Percentiles rank a stretch among this genome's conserved stretches.
phyloP scores from a whole-genome alignment of 176 grass and related monocot genomes.

The Melocanna baccifera region DNA sequence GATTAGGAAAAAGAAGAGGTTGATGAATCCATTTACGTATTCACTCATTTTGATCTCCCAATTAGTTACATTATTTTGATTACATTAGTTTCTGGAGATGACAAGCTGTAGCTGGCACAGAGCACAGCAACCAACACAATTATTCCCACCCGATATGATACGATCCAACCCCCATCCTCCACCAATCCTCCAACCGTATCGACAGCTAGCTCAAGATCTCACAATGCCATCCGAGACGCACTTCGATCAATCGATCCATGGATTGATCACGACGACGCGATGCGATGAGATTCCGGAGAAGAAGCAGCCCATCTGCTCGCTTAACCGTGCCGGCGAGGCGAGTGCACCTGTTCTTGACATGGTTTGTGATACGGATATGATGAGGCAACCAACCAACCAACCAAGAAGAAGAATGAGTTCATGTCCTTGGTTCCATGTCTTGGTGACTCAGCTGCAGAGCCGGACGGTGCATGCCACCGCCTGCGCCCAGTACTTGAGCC shows the following conservation, averaged over 20 bases:
- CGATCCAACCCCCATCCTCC: background rate
- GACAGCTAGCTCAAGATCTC: background rate
- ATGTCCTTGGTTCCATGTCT: background rate
- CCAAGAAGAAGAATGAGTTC: background rate
- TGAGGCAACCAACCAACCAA: background rate
- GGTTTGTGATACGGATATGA: background rate
- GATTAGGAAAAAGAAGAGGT: background rate
- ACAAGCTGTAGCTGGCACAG: background rate
- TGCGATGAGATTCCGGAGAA: background rate
- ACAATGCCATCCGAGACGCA: background rate
- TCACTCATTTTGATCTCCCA: background rate
- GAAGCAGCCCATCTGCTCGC: background rate
- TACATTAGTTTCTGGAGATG: background rate
- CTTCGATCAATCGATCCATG: background rate
- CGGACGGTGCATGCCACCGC: slow-evolving; percentile 48
- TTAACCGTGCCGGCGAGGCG: background rate
- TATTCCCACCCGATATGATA: background rate
- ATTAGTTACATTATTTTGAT: background rate
- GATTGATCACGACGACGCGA: background rate
- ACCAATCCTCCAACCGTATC: background rate
- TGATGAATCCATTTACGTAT: slow-evolving; percentile 9
- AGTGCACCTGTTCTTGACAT: background rate
- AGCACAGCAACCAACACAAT: background rate
- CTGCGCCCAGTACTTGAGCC: slow-evolving; percentile 55
- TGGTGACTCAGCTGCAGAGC: slow-evolving; percentile 28